Evolutionary conservation across 2,329 filamentous ascomycete species (phyloP), one percentile per base, ranked within the genome.

Genomic region (Nemania sp.): DNA sequence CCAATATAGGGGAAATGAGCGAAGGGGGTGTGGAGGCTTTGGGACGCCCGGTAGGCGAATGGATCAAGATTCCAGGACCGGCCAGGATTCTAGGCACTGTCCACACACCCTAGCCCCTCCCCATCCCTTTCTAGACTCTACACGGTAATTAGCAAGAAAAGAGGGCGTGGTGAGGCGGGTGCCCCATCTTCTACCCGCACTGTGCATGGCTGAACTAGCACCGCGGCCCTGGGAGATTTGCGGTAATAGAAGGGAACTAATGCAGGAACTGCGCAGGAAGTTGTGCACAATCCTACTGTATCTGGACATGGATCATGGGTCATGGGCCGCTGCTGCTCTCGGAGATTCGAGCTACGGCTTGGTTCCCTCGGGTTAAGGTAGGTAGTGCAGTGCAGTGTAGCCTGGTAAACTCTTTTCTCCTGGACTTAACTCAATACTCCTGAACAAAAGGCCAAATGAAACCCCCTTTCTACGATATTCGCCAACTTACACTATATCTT

Each of bases 1-100:
- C 42, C 65, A 66, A 70, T 69, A 69, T 69, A 62, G 67, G 67
- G 68, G 71, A 73, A 74, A 73, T 73, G 70, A 73, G 65, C 57
- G 69, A 71, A 72, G 69, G 72, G 70, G 69, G 66, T 62, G 70
- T 72, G 70, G 70, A 63, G 68, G 53, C 59, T 55, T n/a, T 48
- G 40, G 50, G 45, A 11, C 25, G 25, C 25, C 54, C 55, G 52
- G 48, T 64, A 50, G 59, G 53, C 56, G 55, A 62, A 63, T 60
- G 57, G 35, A 54, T 43, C 46, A 49, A 35, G 53, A 54, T 55
- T 51, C 46, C 32, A 58, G 55, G 43, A 60, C 43, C 57, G 25
- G 40, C 43, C 43, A 42, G 29, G 35, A 49, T 11, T n/a, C 35
- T 45, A 34, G 59, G 63, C 68, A 70, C 69, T 70, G 67, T 68